Conservation (phyloP, 805 yeast species). For the Clavispora fructus region DNA sequence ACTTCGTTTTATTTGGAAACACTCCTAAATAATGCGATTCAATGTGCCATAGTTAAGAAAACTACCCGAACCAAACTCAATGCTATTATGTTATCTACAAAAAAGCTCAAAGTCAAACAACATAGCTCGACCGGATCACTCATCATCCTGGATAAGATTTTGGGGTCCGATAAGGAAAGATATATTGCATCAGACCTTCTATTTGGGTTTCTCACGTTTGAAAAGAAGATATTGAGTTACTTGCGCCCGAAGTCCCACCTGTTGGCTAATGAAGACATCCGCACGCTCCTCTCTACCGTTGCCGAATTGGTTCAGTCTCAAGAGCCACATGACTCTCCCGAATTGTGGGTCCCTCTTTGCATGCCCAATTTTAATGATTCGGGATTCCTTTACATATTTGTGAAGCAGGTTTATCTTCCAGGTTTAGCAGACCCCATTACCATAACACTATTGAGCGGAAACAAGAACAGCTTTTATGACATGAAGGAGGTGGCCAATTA, state of each 20-base stretch:
- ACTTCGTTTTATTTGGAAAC: constrained; percentile 25
- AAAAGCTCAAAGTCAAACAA: constrained; percentile 13
- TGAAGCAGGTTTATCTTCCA: constrained; percentile 38
- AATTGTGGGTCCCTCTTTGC: constrained; percentile 92
- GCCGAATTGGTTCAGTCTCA: constrained; percentile 39
- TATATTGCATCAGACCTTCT: constrained; percentile 44
- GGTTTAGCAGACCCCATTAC: constrained; percentile 16
- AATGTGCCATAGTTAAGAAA: constrained; percentile 44
- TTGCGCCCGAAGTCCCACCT: constrained; percentile 75
- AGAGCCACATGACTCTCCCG: constrained; percentile 43
- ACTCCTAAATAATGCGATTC: constrained; percentile 25
- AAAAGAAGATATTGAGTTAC: constrained; percentile 58
- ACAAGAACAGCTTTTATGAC: constrained; percentile 72
- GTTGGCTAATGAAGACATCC: constrained; percentile 76
- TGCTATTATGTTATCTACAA: constrained; percentile 39
- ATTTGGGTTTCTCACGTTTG: constrained; percentile 68
- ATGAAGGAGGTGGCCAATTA: constrained; percentile 57
- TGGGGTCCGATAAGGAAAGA: constrained; percentile 7
- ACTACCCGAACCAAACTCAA: constrained; percentile 55
- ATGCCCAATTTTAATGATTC: constrained; percentile 83
- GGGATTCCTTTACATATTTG: constrained; percentile 83
- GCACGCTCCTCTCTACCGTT: constrained; percentile 66
- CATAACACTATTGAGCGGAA: constrained; percentile 55
- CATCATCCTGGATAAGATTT: constrained; percentile 2
- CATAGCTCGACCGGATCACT: constrained; percentile 2